A percentile compares a stretch with the other conserved stretches of the same genome.
Conservation (phyloP, 1,139 yeast species). For the Pichia sp. region DNA sequence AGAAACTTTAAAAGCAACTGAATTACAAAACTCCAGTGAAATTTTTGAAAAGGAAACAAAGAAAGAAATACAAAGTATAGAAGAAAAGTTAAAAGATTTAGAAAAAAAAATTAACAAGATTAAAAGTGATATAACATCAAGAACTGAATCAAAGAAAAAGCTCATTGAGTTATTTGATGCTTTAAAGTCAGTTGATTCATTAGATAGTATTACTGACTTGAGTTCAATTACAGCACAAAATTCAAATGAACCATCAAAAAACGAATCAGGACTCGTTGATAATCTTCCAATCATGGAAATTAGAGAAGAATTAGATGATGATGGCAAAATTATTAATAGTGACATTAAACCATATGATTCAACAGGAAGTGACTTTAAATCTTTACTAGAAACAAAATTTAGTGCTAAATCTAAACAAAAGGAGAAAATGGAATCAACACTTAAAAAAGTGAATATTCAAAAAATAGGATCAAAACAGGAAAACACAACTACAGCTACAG, state of each 20-base stretch:
- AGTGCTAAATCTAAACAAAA: not conserved
- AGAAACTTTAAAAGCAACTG: conserved; percentile 13
- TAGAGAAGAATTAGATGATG: conserved; percentile 76
- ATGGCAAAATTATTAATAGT: conserved; percentile 53
- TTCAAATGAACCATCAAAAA: not conserved
- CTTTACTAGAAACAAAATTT: conserved; percentile 4
- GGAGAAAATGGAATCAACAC: not conserved
- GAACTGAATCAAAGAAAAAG: conserved; percentile 35
- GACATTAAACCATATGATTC: conserved; percentile 31
- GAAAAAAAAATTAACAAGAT: conserved; percentile 36
- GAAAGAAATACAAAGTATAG: conserved; percentile 43
- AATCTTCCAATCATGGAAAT: conserved; percentile 70
- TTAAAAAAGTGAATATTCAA: conserved; percentile 19
- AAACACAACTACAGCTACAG: no score
- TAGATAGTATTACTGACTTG: conserved; percentile 1
- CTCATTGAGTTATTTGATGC: conserved; percentile 29
- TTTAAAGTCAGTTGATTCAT: conserved; percentile 19
- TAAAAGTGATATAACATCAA: conserved; percentile 39
- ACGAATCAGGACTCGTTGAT: not conserved
- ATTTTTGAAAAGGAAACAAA: conserved; percentile 20
- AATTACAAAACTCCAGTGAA: conserved; percentile 13
- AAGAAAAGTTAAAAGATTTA: conserved; percentile 35
- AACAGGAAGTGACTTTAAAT: conserved; percentile 9
- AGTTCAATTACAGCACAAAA: not conserved
- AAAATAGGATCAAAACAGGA: not conserved